Evolutionary conservation across 805 yeast genomes (phyloP).

Genomic region (Kodamaea jinghongensis): DNA sequence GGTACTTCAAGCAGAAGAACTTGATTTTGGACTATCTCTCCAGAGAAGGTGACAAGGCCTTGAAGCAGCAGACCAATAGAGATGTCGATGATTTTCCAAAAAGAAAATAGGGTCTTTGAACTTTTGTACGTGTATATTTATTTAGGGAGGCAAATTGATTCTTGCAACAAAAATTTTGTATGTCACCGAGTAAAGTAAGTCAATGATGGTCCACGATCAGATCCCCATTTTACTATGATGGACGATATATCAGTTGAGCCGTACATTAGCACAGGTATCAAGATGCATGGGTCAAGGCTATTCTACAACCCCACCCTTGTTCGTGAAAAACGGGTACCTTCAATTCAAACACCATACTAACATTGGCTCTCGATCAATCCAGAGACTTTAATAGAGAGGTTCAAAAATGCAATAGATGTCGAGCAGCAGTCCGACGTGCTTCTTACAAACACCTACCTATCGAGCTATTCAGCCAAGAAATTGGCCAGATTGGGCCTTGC

Average conservation of each 20-base stretch:
- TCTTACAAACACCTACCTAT: constrained; percentile 31
- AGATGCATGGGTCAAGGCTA: constrained; percentile 25
- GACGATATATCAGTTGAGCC: constrained; percentile 16
- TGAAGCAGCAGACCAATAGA: constrained; percentile 32
- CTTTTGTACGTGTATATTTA: constrained; percentile 3
- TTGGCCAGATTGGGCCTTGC: constrained; percentile 77
- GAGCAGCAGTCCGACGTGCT: constrained; percentile 38
- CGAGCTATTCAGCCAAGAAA: constrained; percentile 51
- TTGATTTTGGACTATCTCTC: constrained; percentile 35
- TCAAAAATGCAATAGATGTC: constrained; percentile 32
- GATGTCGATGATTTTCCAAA: constrained; percentile 23
- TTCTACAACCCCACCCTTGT: constrained; percentile 8
- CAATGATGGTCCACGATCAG: not conserved
- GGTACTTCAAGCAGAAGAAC: constrained; percentile 48
- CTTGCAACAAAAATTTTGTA: not conserved
- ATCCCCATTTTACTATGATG: constrained; percentile 8
- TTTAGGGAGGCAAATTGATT: constrained; percentile 3
- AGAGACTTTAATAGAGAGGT: constrained; percentile 16
- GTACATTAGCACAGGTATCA: constrained; percentile 15
- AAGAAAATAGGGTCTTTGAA: constrained; percentile 6
- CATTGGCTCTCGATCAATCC: constrained; percentile 4
- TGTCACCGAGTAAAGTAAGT: constrained; percentile 3
- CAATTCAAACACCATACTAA: constrained; percentile 15
- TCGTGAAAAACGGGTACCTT: constrained; percentile 28
- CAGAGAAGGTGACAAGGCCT: constrained; percentile 27